Base-by-base conservation (phyloP, 2,329 filamentous ascomycete genomes). In the Xylaria multiplex region DNA sequence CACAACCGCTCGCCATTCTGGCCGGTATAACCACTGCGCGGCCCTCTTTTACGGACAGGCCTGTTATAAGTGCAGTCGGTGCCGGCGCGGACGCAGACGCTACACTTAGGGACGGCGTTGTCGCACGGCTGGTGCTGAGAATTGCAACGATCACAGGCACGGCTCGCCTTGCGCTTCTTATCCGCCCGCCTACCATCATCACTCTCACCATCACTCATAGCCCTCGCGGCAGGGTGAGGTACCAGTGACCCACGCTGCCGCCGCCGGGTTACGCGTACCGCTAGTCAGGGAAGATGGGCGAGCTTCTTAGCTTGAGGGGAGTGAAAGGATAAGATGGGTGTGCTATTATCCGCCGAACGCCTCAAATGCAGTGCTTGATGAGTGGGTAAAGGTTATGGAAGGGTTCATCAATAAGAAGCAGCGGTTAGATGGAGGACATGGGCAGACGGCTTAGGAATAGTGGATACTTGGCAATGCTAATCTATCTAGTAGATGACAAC, bases 101-200 rank as follows among this genome's bases (percentile, higher is more conserved):
- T 77, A 69, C 81, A 83, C 52, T 81, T 79, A n/a, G 81, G 81
- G 50, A 76, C 74, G 55, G 79, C 80, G 66, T 83, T 83, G 72
- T 83, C 81, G 71, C 81, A 83, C 6, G 81, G 81, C 73, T 83
- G 81, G 66, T 83, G 81, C 71, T 83, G 81, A 59, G 80, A 78
- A 67, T 83, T 82, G 67, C 81, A 83, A 53, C 81, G 81, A 74
- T 83, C 81, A 73, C 81, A 83, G 59, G 75, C 76, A 40, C 75
- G 74, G 55, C 74, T 77, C 43, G 76, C 75, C 72, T 77, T 77
- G 65, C 75, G 73, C 70, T 77, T 77, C 69, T 81, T 83, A 64
- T 59, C 68, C 52, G 67, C 57, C 66, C 70, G 73, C 76, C 72
- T 72, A 65, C 70, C 75, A 58, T 76, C 73, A 59, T 76, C 76